Evolutionary conservation across 306 rosid species (phyloP).

Genomic region (Castanea crenata): DNA sequence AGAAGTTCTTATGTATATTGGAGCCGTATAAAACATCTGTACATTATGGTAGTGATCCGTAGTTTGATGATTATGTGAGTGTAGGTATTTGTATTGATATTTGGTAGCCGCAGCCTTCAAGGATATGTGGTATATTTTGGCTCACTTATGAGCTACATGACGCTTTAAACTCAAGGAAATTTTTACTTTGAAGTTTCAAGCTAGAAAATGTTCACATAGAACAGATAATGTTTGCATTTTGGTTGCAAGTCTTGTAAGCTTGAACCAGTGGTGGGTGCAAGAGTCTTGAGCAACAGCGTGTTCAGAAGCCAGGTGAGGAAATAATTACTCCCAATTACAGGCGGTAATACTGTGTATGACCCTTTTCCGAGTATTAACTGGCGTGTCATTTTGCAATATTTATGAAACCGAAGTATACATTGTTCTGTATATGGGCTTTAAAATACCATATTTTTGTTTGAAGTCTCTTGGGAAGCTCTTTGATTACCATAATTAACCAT

Average conservation of each 20-base stretch:
- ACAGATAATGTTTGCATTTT: background rate
- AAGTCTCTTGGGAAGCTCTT: no score
- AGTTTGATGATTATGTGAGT: background rate
- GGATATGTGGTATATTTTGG: background rate
- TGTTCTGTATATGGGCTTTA: no score
- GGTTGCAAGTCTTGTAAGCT: background rate
- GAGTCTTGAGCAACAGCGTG: no score
- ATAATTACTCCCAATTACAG: no score
- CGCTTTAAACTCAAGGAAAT: background rate
- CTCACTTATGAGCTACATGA: background rate
- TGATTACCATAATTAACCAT: no score
- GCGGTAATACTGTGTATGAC: no score
- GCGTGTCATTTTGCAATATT: no score
- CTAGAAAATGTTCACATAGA: background rate
- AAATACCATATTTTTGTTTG: no score
- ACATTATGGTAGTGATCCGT: slow-evolving; percentile 6
- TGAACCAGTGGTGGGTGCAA: background rate
- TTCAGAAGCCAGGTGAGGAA: no score
- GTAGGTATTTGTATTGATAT: background rate
- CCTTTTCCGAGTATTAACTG: no score
- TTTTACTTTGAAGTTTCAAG: background rate
- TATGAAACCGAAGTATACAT: no score
- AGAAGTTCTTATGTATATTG: slow-evolving; percentile 28
- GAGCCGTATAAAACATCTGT: slow-evolving; percentile 12
- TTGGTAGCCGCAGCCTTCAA: background rate